Evolutionary conservation across 2,329 filamentous ascomycete genomes (phyloP), one percentile per base, ranked within the genome.

Genomic region (Hypomyces rosellus): DNA sequence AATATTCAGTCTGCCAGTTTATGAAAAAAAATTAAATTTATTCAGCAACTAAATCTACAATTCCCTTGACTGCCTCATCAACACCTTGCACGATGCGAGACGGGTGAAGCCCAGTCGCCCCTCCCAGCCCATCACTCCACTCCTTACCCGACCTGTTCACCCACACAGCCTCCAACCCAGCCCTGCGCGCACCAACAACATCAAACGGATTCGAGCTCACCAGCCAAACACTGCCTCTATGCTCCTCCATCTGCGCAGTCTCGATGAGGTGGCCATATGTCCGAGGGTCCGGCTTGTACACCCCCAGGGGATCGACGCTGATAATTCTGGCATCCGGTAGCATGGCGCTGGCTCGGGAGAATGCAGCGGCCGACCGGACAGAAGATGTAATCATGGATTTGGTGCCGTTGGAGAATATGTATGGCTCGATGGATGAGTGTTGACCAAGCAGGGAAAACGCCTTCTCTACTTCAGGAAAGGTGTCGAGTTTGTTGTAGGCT

Each of bases 191-290:
- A 0, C 87, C 86, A 0, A 82, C 75, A 14, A 86, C 70, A 62
- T 90, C 86, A 62, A 90, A 90, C 2, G 86, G 82, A 61, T 90
- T 90, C 1, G 80, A 79, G 56, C 78, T 86, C 5, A 91, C 75
- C 7, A 90, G 65, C 84, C 85, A 89, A 13, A 89, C 72, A 22
- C 76, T 69, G 1, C 63, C 67, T 55, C 74, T 69, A 15, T 73
- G 59, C 1, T 65, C 67, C 37, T 67, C 57, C 57, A 75, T 77
- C 3, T 75, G 76, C 2, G 75, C 71, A 34, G 70, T 69, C 55
- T 73, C 56, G 1, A 78, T 73, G 20, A 88, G 68, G 61, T 85
- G 72, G n/a, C 70, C 55, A 60, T 90, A 90, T 2, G 77, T 74
- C 46, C 73, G 75, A 1, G 72, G 76, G 37, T 80, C 73, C 0